Base-by-base conservation (phyloP, 2,329 filamentous ascomycete species). In the Fusarium domesticum region DNA sequence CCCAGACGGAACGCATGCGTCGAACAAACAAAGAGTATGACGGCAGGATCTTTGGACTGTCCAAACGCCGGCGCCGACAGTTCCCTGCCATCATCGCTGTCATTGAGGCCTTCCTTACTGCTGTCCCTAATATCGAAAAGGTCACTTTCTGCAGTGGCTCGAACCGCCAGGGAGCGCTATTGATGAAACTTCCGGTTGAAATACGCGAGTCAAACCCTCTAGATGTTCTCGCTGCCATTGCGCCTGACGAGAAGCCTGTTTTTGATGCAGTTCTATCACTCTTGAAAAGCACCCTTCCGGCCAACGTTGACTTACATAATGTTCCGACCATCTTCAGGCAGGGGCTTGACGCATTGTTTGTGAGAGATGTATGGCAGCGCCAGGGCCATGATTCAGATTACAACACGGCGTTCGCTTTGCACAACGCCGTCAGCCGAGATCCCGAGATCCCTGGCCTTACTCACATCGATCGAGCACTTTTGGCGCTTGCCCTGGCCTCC, bases 91-190 rank as follows among this genome's bases (percentile, higher is more conserved):
- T 96, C 23, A 81, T 83, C 0, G 81, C 88, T 20, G 81, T 96
- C 5, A 81, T 96, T n/a, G 80, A 85, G 23, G 84, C 87, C 15
- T 77, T 96, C 14, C 73, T 85, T 23, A 71, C 78, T 32, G 79
- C 83, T 1, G 75, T 95, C 2, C 87, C 87, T 4, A 75, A 75
- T 34, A 84, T 95, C 54, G 80, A 81, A 34, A 76, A 79, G 18
- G 87, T 91, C 3, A 85, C 84, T 1, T 96, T 96, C 67, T 95
- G 89, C 62, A 85, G 89, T 56, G 89, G 91, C 16, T 91, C 90
- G 6, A 91, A 96, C 49, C 76, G 90, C 32, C 90, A 96, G 66
- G 91, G 91, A 1, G 83, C 83, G 34, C 70, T 96, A 31, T 89
- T 89, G 68, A 81, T 87, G 66, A 83, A 76, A 48, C 75, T 96